Percentiles rank a stretch among this genome's conserved stretches.
phyloP scores from a whole-genome alignment of 2,329 filamentous ascomycete genomes.

The Rhexocercosporidium sp. region DNA sequence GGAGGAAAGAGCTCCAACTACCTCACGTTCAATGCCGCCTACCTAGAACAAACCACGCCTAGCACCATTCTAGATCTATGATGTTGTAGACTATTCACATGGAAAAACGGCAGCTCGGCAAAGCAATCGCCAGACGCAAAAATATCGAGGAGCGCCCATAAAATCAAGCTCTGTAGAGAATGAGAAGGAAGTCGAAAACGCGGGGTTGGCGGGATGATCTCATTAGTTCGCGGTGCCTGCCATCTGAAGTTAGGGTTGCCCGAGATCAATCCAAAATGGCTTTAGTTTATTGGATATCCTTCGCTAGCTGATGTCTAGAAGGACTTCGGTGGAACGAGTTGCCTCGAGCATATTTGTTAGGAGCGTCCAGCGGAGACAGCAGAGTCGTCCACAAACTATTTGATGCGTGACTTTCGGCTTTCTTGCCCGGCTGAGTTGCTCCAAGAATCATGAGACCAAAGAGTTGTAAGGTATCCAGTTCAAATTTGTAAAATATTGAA shows the following conservation, averaged over 20 bases:
- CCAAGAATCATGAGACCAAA: too few species aligned
- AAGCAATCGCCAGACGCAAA: neutral
- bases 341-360: neutral
- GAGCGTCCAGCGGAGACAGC: too few species aligned
- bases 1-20: neutral
- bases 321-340: neutral
- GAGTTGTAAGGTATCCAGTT: too few species aligned
- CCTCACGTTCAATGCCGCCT: neutral
- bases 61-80: neutral
- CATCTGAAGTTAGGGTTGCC: conserved; percentile 9
- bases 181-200: neutral
- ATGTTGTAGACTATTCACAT: neutral
- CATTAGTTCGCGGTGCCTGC: neutral
- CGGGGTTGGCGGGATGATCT: conserved; percentile 10
- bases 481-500: neutral
- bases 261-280: neutral
- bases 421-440: too few species aligned
- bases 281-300: neutral
- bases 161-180: neutral
- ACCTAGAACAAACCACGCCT: neutral
- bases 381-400: too few species aligned
- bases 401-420: neutral
- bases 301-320: neutral
- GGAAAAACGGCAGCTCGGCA: neutral
- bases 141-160: neutral